Evolutionary conservation across 1,139 yeast species (phyloP).

Genomic region (Geotrichum aggregatum): DNA sequence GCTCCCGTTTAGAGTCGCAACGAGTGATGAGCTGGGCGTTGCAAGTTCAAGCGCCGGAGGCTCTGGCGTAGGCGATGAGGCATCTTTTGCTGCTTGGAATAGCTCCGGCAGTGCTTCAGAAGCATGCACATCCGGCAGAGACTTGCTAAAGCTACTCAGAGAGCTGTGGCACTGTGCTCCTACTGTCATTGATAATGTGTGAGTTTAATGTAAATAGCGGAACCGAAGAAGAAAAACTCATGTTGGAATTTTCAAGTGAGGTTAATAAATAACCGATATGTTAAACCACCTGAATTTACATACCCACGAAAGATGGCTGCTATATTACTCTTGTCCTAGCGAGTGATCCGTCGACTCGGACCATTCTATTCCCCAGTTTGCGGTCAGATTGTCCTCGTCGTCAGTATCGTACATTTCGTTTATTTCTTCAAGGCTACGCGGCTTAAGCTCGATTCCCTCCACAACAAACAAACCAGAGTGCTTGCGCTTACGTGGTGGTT

Average conservation of each 20-base stretch:
- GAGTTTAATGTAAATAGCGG: too few relatives aligned
- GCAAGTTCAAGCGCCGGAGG: neutral
- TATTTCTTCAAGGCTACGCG: neutral
- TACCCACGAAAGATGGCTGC: too few relatives aligned
- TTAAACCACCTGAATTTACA: too few relatives aligned
- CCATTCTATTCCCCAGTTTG: neutral
- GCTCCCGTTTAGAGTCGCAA: neutral
- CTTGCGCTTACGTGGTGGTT: neutral
- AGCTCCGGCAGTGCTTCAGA: too few relatives aligned
- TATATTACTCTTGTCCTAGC: neutral
- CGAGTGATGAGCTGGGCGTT: neutral
- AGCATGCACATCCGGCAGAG: too few relatives aligned
- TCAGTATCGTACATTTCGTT: neutral
- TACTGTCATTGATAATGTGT: too few relatives aligned
- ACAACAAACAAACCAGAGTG: conserved; percentile 4
- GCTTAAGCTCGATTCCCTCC: neutral
- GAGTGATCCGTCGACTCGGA: neutral
- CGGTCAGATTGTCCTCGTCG: conserved; percentile 7
- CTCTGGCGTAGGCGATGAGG: too few relatives aligned
- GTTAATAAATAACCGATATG: too few relatives aligned
- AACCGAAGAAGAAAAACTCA: too few relatives aligned
- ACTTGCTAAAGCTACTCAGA: too few relatives aligned
- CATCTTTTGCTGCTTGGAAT: too few relatives aligned
- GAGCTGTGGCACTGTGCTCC: too few relatives aligned
- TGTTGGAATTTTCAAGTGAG: neutral